Base-by-base conservation (phyloP, 352 stramenopile genomes). In the Globisporangium carolinianum region DNA sequence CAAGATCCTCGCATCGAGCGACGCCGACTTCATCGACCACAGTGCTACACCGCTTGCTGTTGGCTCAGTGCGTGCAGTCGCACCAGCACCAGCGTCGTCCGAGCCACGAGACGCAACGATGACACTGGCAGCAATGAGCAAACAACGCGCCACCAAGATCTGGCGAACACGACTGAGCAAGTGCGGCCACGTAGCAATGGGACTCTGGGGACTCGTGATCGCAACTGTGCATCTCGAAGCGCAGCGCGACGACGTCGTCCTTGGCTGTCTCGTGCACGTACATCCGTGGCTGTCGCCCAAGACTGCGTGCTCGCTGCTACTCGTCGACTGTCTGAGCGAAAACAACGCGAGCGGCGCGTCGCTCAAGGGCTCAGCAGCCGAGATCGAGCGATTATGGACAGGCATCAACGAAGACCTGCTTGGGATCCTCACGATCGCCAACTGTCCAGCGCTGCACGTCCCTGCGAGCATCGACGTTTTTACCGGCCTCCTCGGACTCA, bases 371-470 rank as follows among this genome's bases (percentile, higher is more conserved):
- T 12, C 15, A 7, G 51, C 51, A 15, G 36, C 8, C 3, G 51
- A 61, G 32, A 52, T 66, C 15, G 36, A 49, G 7, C n/a, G 18
- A 0, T 12, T 46, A 37, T 66, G 60, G 60, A 24, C 42, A 5
- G 11, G 51, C 4, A 50, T 51, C 5, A 53, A 60, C 24, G 14
- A 11, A 6, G 38, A 47, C 14, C 47, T 24, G 45, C 48, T 72
- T 6, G 61, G 46, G 6, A 47, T 63, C 15, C 48, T 72, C 32
- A 67, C 65, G 11, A 55, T 72, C 18, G 61, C 62, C 7, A 63
- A 73, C 35, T 73, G 62, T 42, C 41, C 60, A 0, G 53, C 53
- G 6, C 49, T 71, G 4, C 12, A 52, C 3, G 56, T 73, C 48
- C 63, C 67, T 6, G 37, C 15, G 9, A 39, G 6, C 15, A 58